These are phyloP conservation scores for Botrytis elliptica DNA, from an alignment of 2,329 filamentous ascomycete genomes.

Conservation along the genomic window DNA sequence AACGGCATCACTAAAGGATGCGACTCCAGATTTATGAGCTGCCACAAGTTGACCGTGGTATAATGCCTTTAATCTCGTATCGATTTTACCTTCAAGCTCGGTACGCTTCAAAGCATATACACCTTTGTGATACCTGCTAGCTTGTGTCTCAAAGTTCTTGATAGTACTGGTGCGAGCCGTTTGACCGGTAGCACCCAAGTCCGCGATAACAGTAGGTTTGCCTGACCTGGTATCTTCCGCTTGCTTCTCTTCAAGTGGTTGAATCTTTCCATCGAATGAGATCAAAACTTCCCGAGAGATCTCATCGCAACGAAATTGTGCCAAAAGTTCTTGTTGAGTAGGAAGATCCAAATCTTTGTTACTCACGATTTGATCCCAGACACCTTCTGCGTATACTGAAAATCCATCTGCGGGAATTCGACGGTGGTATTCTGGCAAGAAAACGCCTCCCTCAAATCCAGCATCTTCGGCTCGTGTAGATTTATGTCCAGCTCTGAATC, in stretches of 20 bases:
- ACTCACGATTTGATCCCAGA: slow-evolving; percentile 98
- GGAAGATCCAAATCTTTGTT: slow-evolving; percentile 98
- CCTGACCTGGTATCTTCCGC: slow-evolving; percentile 72
- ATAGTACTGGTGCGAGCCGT: slow-evolving; percentile 69
- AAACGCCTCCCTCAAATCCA: slow-evolving; percentile 74
- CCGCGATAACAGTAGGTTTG: slow-evolving; percentile 67
- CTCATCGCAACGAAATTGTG: slow-evolving; percentile 97
- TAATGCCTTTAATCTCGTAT: slow-evolving; percentile 81
- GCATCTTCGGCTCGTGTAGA: slow-evolving; percentile 68
- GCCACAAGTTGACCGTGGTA: slow-evolving; percentile 86
- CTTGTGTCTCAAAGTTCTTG: slow-evolving; percentile 84
- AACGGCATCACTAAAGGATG: slow-evolving; percentile 83
- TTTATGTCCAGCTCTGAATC: slow-evolving; percentile 80
- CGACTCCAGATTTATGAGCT: slow-evolving; percentile 83
- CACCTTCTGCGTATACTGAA: slow-evolving; percentile 84
- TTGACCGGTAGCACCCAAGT: slow-evolving; percentile 73
- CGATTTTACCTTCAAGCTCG: slow-evolving; percentile 84
- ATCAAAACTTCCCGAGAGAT: slow-evolving; percentile 86
- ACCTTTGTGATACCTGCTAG: slow-evolving; percentile 93
- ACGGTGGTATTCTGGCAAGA: slow-evolving; percentile 91
- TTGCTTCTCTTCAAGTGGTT: slow-evolving; percentile 83
- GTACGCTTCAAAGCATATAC: slow-evolving; percentile 83
- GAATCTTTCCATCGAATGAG: slow-evolving; percentile 77
- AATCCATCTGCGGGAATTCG: slow-evolving; percentile 97
- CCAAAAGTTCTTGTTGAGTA: slow-evolving; percentile 93